A percentile compares a stretch with the other conserved stretches of the same genome.
Conservation (phyloP, 805 yeast species). For the Metschnikowia corniflorae region DNA sequence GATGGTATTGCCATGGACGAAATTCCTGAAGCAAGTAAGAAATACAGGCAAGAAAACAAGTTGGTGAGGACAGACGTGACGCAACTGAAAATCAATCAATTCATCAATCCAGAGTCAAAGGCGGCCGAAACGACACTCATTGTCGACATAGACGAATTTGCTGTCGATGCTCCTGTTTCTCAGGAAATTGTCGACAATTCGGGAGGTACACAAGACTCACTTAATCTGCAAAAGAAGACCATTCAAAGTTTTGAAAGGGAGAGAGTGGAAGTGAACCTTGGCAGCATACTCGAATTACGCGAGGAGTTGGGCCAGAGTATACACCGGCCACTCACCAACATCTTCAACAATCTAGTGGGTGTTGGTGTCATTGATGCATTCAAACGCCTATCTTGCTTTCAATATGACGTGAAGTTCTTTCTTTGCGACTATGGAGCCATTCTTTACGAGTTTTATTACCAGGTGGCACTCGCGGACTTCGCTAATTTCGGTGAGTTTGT, state of each 20-base stretch:
- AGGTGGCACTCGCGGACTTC: conserved; percentile 72
- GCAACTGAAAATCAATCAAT: conserved; percentile 42
- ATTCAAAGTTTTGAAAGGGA: not conserved
- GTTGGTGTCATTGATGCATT: conserved; percentile 79
- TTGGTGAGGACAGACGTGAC: conserved; percentile 68
- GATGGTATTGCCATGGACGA: conserved; percentile 9
- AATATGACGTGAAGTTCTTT: conserved; percentile 72
- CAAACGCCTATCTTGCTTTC: conserved; percentile 75
- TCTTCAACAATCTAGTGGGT: conserved; percentile 66
- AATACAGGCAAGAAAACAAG: conserved; percentile 55
- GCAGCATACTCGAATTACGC: conserved; percentile 58
- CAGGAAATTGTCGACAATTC: not conserved
- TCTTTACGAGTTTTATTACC: conserved; percentile 71
- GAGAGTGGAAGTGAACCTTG: conserved; percentile 42
- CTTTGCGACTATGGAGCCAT: conserved; percentile 78
- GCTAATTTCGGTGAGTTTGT: conserved; percentile 65
- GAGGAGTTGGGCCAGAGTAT: conserved; percentile 44
- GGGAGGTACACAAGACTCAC: not conserved
- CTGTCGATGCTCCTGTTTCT: not conserved
- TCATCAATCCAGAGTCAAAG: conserved; percentile 10
- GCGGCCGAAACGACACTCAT: not conserved
- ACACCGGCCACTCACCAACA: conserved; percentile 55
- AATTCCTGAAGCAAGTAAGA: conserved; percentile 20
- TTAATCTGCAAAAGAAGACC: not conserved
- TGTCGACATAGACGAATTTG: not conserved